Conservation (phyloP, 805 yeast genomes). For the Starmera caribaea region DNA sequence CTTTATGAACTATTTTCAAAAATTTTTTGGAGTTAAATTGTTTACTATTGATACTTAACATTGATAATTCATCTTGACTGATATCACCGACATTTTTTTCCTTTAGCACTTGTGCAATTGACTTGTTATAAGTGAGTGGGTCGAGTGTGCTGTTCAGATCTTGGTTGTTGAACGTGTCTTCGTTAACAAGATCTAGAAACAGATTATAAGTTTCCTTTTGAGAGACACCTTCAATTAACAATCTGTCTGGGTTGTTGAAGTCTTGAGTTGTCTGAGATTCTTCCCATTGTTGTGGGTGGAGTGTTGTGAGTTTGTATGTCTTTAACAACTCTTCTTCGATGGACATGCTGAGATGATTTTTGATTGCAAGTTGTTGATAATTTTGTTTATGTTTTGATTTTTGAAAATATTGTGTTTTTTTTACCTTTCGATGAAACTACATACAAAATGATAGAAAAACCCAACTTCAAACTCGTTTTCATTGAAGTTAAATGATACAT, state of each 20-base stretch:
- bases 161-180: conserved; percentile 17
- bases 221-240: conserved; percentile 2
- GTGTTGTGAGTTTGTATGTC: conserved; percentile 34
- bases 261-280: conserved; percentile 2
- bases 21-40: conserved; percentile 49
- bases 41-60: conserved; percentile 46
- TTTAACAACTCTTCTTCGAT: conserved; percentile 21
- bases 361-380: background rate
- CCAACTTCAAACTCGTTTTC: no score
- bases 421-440: no score
- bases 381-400: background rate
- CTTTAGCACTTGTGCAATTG: conserved; percentile 31
- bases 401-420: background rate
- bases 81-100: conserved; percentile 30
- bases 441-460: no score
- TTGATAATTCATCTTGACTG: conserved; percentile 22
- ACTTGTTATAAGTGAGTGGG: conserved; percentile 45
- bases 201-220: conserved; percentile 5
- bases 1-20: conserved; percentile 43
- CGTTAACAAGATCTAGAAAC: conserved; percentile 12
- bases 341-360: no score
- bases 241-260: background rate
- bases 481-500: no score
- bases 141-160: conserved; percentile 32
- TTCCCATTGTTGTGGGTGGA: conserved; percentile 31